A percentile compares a stretch with the other conserved stretches of the same genome.
These are phyloP conservation scores for Echeveria elegans DNA, from an alignment of 164 flowering plant species.

Conservation along the genomic window DNA sequence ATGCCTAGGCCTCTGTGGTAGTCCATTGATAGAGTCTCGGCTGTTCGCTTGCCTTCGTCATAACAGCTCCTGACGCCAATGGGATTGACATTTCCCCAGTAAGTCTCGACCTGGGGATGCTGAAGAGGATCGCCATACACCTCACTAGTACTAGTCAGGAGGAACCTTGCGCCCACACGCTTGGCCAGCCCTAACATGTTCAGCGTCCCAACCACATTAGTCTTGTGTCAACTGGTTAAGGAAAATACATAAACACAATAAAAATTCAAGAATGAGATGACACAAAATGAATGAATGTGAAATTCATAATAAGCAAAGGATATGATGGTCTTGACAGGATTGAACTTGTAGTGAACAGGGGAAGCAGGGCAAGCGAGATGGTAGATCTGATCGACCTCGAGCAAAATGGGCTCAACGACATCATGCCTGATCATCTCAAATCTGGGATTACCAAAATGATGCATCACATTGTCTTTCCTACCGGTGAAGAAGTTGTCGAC, in stretches of 20 bases:
- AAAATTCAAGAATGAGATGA: too few species aligned
- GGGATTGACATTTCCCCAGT: conserved; percentile 55
- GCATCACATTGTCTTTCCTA: conserved; percentile 29
- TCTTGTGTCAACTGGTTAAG: conserved; percentile 26
- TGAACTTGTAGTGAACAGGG: conserved; percentile 45
- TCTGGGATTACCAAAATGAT: conserved; percentile 33
- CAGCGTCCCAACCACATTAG: conserved; percentile 42
- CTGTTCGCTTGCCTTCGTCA: conserved; percentile 46
- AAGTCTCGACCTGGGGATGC: conserved; percentile 41
- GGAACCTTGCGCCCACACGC: conserved; percentile 33
- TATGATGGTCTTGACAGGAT: conserved; percentile 48
- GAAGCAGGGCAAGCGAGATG: conserved; percentile 48
- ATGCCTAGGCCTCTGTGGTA: conserved; percentile 38
- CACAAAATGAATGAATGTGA: too few species aligned
- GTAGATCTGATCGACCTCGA: conserved; percentile 46
- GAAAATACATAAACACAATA: conserved; percentile 13
- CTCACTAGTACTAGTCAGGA: conserved; percentile 45
- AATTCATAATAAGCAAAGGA: conserved; percentile 17
- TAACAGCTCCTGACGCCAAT: conserved; percentile 52
- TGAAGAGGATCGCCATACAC: conserved; percentile 44
- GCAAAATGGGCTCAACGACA: conserved; percentile 40
- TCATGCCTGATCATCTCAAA: conserved; percentile 45
- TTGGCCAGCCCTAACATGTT: conserved; percentile 49
- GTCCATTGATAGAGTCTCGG: conserved; percentile 45
- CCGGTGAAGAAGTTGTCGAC: conserved; percentile 46